Evolutionary conservation across 345 rosid species (phyloP).

Genomic region (Citrus sinensis): DVS_A1.0 CM039165.1:36716001-36716500

Average conservation of each 20-base stretch:
- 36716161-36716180: slow-evolving; percentile 49
- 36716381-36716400: slow-evolving; percentile 21
- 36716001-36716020: not conserved
- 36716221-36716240: slow-evolving; percentile 52
- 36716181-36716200: slow-evolving; percentile 53
- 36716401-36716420: slow-evolving; percentile 27
- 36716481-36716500: not conserved
- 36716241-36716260: slow-evolving; percentile 47
- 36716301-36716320: slow-evolving; percentile 43
- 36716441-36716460: too few relatives aligned
- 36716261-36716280: slow-evolving; percentile 33
- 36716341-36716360: slow-evolving; percentile 41
- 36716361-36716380: slow-evolving; percentile 8
- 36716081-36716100: not conserved
- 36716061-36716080: slow-evolving; percentile 7
- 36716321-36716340: slow-evolving; percentile 47
- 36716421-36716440: not conserved
- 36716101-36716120: not conserved
- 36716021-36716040: slow-evolving; percentile 25
- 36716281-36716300: slow-evolving; percentile 41
- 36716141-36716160: slow-evolving; percentile 33
- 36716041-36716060: not conserved
- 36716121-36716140: not conserved
- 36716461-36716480: too few relatives aligned
- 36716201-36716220: slow-evolving; percentile 41